Conservation (phyloP, 345 rosid species). For the Ailanthus altissimus region DNA sequence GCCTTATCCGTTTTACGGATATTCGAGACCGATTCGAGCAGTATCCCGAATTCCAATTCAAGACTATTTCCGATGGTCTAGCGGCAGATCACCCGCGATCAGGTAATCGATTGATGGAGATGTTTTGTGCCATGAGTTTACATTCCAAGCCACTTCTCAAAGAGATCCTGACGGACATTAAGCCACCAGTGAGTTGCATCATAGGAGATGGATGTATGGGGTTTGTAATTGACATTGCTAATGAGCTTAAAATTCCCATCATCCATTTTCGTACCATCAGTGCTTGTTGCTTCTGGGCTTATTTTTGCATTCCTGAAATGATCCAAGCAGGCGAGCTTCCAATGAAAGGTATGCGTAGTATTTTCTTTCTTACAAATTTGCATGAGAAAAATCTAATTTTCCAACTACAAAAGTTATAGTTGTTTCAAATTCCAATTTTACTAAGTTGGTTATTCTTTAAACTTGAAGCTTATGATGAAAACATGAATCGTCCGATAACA, state of each 20-base stretch:
- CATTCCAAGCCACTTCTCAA: slow-evolving; percentile 1
- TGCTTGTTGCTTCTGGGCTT: slow-evolving; percentile 30
- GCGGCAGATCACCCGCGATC: slow-evolving; percentile 21
- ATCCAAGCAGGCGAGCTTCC: slow-evolving; percentile 40
- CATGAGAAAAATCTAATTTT: background rate
- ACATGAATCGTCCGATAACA: slow-evolving; percentile 26
- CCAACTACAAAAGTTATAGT: background rate
- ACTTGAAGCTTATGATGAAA: background rate
- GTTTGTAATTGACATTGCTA: slow-evolving; percentile 26
- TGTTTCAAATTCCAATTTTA: no score
- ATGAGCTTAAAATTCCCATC: slow-evolving; percentile 21
- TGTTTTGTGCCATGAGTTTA: slow-evolving; percentile 8
- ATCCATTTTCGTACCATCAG: slow-evolving; percentile 30
- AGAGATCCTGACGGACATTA: slow-evolving; percentile 10
- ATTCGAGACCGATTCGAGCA: slow-evolving; percentile 15
- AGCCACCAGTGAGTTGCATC: slow-evolving; percentile 21
- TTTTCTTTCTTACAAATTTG: background rate
- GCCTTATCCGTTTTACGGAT: slow-evolving; percentile 21
- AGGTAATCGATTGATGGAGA: background rate
- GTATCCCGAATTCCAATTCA: slow-evolving; percentile 23
- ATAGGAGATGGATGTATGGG: slow-evolving; percentile 32
- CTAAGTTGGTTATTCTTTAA: background rate
- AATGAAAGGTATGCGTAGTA: slow-evolving; percentile 22
- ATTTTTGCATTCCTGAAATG: slow-evolving; percentile 29
- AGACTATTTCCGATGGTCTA: slow-evolving; percentile 30